phyloP scores from a whole-genome alignment of 768 basidiomycete species.

The Pholiota microspora region DNA sequence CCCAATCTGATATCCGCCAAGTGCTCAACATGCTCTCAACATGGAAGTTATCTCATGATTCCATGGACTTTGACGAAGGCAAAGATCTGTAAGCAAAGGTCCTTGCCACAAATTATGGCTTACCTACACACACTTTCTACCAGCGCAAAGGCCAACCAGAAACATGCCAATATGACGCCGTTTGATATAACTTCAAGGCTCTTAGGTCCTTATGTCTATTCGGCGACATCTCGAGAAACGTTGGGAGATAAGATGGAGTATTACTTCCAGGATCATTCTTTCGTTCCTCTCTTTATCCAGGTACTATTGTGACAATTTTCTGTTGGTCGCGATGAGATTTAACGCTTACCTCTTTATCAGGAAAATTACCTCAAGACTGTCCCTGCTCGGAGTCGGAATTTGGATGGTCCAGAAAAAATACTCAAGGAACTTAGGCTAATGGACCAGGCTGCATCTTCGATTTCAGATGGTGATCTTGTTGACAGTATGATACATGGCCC shows the following conservation, averaged over 20 bases:
- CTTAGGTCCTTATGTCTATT: slow-evolving; percentile 90
- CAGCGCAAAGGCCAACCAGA: slow-evolving; percentile 89
- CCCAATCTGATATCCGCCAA: slow-evolving; percentile 96
- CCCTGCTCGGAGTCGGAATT: slow-evolving; percentile 57
- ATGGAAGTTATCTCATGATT: slow-evolving; percentile 80
- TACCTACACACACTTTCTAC: too few species aligned
- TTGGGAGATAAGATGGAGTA: slow-evolving; percentile 91
- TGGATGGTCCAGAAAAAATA: slow-evolving; percentile 59
- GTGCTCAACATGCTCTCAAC: slow-evolving; percentile 98
- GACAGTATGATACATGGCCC: slow-evolving; percentile 91
- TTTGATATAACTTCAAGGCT: slow-evolving; percentile 91
- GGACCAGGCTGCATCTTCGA: slow-evolving; percentile 85
- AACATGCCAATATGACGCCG: slow-evolving; percentile 86
- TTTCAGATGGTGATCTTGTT: slow-evolving; percentile 93
- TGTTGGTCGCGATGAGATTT: neutral
- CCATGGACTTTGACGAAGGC: slow-evolving; percentile 90
- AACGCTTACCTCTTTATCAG: slow-evolving; percentile 32
- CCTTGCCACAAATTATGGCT: too few species aligned
- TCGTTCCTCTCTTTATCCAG: slow-evolving; percentile 94
- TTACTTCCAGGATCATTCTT: slow-evolving; percentile 95
- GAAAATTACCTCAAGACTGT: slow-evolving; percentile 93
- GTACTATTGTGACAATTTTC: slow-evolving; percentile 38
- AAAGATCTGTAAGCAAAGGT: slow-evolving; percentile 89
- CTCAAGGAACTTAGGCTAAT: slow-evolving; percentile 79
- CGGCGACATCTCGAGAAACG: slow-evolving; percentile 73